Evolutionary conservation across 148 eudicot species (phyloP), one percentile per base, ranked within the genome.

Genomic region (Amaranthus cruentus): DNA sequence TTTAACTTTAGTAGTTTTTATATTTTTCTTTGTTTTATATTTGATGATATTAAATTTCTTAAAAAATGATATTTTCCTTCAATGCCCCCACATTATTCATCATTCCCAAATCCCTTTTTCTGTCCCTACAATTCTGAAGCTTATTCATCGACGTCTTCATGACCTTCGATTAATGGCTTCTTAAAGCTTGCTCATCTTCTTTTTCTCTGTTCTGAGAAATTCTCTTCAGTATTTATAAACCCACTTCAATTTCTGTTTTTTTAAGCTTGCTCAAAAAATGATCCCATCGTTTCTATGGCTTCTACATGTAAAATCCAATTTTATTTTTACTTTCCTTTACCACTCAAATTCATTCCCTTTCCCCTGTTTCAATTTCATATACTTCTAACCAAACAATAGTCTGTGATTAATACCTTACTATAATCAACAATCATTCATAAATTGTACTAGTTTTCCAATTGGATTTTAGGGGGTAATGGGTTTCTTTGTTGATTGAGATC

Each of bases 341-440:
- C 7, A 60, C 70, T 28, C 73, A 76, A 78, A 63, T 68, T 18
- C 43, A 72, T 59, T 83, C 92, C 6, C 88, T 93, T 46, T 81
- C 96, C 73, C 85, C 94, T n/a, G 77, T 91, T 48, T 83, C 98
- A 3, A 85, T 93, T 15, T 88, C 95, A 4, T 54, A 77, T 48
- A 69, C 78, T 1, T 63, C 72, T 0, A 74, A 80, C 78, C 81
- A 69, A 75, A 91, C 86, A 4, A 51, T 86, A 6, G 68, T 93
- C 47, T 93, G 98, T 67, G 90, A 21, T 9, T 82, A 9, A 62
- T 71, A 7, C 76, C 76, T 47, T 78, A 82, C 21, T 28, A 71
- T 38, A 42, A 53, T 48, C 78, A 74, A 42, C 77, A 75, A 55
- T 55, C 86, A 0, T 6, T 15, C 73, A 81, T 91, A 11, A 88